A percentile compares a stretch with the other conserved stretches of the same genome.
Conservation (phyloP, 306 rosid genomes). For the Fragaria ananassa region DNA sequence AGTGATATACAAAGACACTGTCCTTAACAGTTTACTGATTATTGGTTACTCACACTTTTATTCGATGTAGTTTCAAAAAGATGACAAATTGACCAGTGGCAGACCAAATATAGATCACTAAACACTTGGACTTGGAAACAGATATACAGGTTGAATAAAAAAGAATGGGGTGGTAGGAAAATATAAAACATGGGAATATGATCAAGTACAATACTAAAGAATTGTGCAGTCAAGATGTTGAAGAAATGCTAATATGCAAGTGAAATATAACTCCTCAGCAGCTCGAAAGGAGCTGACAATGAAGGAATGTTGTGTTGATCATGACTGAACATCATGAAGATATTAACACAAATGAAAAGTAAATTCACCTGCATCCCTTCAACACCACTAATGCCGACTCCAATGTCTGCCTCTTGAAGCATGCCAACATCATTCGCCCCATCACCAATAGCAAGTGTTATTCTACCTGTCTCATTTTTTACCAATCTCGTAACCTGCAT, state of each 20-base stretch:
- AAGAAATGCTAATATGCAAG: background rate
- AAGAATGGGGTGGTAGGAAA: background rate
- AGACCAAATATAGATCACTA: background rate
- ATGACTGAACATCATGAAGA: background rate
- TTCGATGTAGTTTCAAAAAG: background rate
- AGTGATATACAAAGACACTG: background rate
- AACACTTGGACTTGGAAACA: background rate
- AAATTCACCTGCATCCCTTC: slow-evolving; percentile 88
- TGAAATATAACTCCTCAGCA: background rate
- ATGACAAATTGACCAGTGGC: background rate
- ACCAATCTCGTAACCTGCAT: slow-evolving; percentile 79
- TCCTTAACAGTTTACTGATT: background rate
- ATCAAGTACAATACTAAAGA: background rate
- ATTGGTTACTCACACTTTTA: background rate
- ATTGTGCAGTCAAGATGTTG: background rate
- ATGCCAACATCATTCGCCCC: slow-evolving; percentile 96
- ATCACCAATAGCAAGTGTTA: slow-evolving; percentile 74
- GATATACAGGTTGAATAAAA: background rate
- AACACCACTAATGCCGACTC: slow-evolving; percentile 87
- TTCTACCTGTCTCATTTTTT: slow-evolving; percentile 63
- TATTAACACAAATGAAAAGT: slow-evolving; percentile 18
- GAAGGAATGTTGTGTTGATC: background rate
- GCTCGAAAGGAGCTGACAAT: background rate
- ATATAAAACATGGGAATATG: background rate
- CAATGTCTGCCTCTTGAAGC: slow-evolving; percentile 96